Evolutionary conservation across 2,329 filamentous ascomycete species (phyloP).

Genomic region (Aureobasidium mangrovei): DNA sequence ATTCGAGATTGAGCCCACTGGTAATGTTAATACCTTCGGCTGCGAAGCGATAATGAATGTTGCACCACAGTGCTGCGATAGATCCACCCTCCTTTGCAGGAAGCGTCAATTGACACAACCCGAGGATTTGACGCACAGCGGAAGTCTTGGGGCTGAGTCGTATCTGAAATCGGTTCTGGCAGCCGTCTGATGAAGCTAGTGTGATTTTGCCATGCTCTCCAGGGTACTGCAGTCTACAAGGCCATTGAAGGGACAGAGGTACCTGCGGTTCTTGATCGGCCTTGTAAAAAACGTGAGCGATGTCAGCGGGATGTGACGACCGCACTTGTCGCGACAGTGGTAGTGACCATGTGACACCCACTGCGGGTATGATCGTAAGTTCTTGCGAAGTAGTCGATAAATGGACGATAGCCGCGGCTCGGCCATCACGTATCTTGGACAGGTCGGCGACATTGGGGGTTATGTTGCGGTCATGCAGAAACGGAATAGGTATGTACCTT

Average conservation of each 20-base stretch:
- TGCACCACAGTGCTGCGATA: slow-evolving; percentile 24
- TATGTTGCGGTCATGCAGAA: slow-evolving; percentile 7
- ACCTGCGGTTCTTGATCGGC: not conserved
- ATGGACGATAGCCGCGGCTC: not conserved
- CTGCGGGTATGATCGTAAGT: slow-evolving; percentile 9
- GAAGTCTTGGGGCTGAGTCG: slow-evolving; percentile 21
- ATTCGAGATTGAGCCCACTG: slow-evolving; percentile 4
- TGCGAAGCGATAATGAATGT: slow-evolving; percentile 9
- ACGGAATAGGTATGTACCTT: slow-evolving; percentile 8
- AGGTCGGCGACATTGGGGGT: slow-evolving; percentile 10
- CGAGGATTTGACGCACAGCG: slow-evolving; percentile 20
- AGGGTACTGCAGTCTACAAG: not conserved
- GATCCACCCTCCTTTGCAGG: slow-evolving; percentile 18
- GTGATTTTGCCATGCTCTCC: slow-evolving; percentile 19
- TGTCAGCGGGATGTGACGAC: not conserved
- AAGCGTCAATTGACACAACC: slow-evolving; percentile 23
- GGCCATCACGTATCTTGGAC: slow-evolving; percentile 4
- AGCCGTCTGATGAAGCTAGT: slow-evolving; percentile 20
- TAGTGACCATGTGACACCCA: slow-evolving; percentile 9
- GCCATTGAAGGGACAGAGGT: not conserved
- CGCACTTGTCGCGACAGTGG: not conserved
- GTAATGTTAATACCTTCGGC: not conserved
- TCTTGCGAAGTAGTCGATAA: not conserved
- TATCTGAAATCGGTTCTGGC: slow-evolving; percentile 24
- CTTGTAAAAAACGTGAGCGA: slow-evolving; percentile 3